These are phyloP conservation scores for Rhodotorula mucilaginosa DNA, from an alignment of 1,284 basidiomycete genomes.

Conservation along the genomic window DNA sequence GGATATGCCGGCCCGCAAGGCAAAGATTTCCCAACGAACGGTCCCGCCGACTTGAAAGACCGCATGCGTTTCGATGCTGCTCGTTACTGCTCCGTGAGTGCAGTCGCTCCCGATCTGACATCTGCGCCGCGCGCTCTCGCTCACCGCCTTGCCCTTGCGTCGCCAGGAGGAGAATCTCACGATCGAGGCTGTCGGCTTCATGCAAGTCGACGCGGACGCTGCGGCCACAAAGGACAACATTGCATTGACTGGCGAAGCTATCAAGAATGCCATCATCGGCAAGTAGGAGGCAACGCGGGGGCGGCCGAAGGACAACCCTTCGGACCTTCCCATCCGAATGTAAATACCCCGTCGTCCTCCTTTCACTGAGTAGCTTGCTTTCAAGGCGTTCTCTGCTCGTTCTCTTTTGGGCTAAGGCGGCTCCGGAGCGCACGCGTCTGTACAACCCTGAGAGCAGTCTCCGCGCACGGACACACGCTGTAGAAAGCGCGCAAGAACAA, in stretches of 20 bases:
- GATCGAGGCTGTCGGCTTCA: conserved; percentile 25
- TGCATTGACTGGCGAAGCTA: conserved; percentile 12
- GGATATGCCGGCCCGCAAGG: conserved; percentile 7
- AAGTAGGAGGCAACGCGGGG: not conserved
- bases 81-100: conserved; percentile 11
- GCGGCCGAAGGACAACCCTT: not conserved
- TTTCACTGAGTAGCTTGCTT: no score
- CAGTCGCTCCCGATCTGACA: not conserved
- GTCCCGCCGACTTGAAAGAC: conserved; percentile 23
- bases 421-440: not conserved
- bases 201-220: conserved; percentile 16
- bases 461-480: no score
- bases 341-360: no score
- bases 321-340: no score
- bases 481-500: no score
- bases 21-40: conserved; percentile 13
- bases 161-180: conserved; percentile 18
- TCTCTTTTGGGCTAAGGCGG: not conserved
- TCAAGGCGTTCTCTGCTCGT: not conserved
- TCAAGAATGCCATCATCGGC: conserved; percentile 24
- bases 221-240: conserved; percentile 20
- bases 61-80: conserved; percentile 8
- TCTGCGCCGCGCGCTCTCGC: not conserved
- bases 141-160: not conserved
- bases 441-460: not conserved